These are phyloP conservation scores for Dioszegia aurantiaca DNA, from an alignment of 768 basidiomycete genomes.

Conservation along the genomic window DNA sequence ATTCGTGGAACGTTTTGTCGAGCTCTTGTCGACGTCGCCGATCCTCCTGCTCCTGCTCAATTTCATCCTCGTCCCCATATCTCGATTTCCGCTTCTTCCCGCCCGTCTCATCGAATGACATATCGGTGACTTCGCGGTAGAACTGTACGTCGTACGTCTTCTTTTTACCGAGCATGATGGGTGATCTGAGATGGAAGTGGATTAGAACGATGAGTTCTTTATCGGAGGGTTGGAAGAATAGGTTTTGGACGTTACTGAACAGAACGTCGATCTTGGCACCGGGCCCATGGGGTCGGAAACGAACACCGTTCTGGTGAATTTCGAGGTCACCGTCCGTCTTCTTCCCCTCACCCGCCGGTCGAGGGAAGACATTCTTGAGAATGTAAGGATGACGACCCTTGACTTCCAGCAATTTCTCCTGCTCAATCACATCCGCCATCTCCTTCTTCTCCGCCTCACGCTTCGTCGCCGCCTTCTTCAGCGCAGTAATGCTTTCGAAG, in stretches of 20 bases:
- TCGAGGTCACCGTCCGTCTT: conserved; percentile 91
- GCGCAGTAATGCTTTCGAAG: conserved; percentile 84
- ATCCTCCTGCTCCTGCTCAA: conserved; percentile 97
- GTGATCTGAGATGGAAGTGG: conserved; percentile 86
- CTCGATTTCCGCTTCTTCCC: conserved; percentile 95
- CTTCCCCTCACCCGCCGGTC: conserved; percentile 92
- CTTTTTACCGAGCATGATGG: conserved; percentile 98
- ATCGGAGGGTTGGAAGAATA: conserved; percentile 99
- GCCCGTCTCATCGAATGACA: conserved; percentile 98
- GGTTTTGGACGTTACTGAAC: conserved; percentile 77
- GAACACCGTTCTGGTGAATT: conserved; percentile 93
- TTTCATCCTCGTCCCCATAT: conserved; percentile 98
- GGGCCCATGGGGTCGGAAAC: conserved; percentile 59
- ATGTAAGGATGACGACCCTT: conserved; percentile 76
- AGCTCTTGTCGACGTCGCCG: conserved; percentile 79
- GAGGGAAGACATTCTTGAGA: conserved; percentile 85
- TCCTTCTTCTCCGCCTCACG: conserved; percentile 96
- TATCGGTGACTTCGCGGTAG: conserved; percentile 94
- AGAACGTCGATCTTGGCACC: conserved; percentile 61
- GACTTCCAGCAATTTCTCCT: conserved; percentile 81
- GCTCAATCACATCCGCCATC: conserved; percentile 96
- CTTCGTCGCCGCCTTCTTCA: conserved; percentile 96
- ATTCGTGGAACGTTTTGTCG: conserved; percentile 91
- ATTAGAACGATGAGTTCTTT: conserved; percentile 90
- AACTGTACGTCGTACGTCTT: conserved; percentile 98